phyloP scores from a whole-genome alignment of 306 rosid species.

The Carpinus fangiana region DNA sequence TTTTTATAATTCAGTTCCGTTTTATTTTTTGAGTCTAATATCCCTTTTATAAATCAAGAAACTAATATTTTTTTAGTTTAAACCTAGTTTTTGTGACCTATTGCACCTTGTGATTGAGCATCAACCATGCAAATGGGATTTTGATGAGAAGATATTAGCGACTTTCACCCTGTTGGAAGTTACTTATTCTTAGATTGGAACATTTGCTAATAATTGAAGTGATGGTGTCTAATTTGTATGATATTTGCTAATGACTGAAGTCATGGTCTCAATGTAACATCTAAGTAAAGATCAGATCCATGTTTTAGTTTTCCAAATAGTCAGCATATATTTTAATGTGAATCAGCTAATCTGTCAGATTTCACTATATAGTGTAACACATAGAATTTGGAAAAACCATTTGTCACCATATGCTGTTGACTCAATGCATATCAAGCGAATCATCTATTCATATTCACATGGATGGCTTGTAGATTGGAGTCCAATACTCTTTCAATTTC shows the following conservation, averaged over 20 bases:
- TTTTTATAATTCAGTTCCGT: background rate
- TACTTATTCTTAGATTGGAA: background rate
- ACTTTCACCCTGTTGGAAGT: background rate
- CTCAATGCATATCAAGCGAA: conserved; percentile 6
- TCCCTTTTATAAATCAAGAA: background rate
- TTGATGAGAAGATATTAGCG: background rate
- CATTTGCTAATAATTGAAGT: too few relatives aligned
- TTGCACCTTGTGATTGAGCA: background rate
- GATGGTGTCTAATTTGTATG: too few relatives aligned
- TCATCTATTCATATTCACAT: conserved; percentile 21
- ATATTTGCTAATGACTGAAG: background rate
- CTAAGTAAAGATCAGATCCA: background rate
- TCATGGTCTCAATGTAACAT: background rate
- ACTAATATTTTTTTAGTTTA: background rate
- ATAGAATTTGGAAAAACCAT: conserved; percentile 18
- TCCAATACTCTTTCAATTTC: conserved; percentile 33
- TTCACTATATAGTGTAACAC: conserved; percentile 8
- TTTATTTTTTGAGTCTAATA: background rate
- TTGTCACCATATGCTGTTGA: conserved; percentile 18
- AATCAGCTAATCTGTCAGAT: background rate
- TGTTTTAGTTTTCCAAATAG: background rate
- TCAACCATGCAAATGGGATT: background rate
- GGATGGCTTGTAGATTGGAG: conserved; percentile 25
- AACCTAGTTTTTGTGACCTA: background rate
- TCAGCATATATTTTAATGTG: background rate